phyloP scores from a whole-genome alignment of 2,329 filamentous ascomycete species.

The Cladophialophora immunda region DNA sequence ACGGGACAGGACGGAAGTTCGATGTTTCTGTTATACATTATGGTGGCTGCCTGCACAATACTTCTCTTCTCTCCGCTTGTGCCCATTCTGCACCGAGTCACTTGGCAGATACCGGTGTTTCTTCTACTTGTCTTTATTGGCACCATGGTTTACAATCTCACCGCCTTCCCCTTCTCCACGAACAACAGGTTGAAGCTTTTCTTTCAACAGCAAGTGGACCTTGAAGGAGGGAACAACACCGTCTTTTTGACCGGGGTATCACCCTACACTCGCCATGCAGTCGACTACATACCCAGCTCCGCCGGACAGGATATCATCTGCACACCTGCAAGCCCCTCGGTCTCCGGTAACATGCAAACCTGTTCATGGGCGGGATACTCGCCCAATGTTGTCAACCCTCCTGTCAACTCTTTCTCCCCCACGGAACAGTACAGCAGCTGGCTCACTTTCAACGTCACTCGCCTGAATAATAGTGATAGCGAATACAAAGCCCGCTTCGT shows the following conservation, averaged over 20 bases:
- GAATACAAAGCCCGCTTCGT: constrained; percentile 67
- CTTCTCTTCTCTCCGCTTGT: constrained; percentile 77
- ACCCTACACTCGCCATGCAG: constrained; percentile 72
- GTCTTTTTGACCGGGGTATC: constrained; percentile 75
- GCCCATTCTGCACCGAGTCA: constrained; percentile 87
- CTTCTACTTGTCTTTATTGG: constrained; percentile 75
- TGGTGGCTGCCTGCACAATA: constrained; percentile 72
- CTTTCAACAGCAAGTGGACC: constrained; percentile 82
- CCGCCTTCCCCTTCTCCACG: constrained; percentile 86
- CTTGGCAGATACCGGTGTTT: constrained; percentile 81
- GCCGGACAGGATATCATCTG: constrained; percentile 69
- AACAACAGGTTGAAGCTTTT: constrained; percentile 83
- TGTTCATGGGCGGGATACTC: constrained; percentile 77
- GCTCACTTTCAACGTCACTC: constrained; percentile 71
- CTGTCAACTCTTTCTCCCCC: constrained; percentile 2
- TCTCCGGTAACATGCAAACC: constrained; percentile 55
- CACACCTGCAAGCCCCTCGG: constrained; percentile 47
- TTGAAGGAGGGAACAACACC: constrained; percentile 74
- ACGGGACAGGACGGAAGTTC: constrained; percentile 84
- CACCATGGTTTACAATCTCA: constrained; percentile 84
- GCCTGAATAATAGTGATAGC: constrained; percentile 49
- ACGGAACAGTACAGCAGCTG: constrained; percentile 64
- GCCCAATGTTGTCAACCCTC: constrained; percentile 67
- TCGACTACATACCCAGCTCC: constrained; percentile 75
- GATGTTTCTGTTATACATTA: constrained; percentile 74